phyloP scores from a whole-genome alignment of 768 basidiomycete species.

The Collybiopsis confluens region DNA sequence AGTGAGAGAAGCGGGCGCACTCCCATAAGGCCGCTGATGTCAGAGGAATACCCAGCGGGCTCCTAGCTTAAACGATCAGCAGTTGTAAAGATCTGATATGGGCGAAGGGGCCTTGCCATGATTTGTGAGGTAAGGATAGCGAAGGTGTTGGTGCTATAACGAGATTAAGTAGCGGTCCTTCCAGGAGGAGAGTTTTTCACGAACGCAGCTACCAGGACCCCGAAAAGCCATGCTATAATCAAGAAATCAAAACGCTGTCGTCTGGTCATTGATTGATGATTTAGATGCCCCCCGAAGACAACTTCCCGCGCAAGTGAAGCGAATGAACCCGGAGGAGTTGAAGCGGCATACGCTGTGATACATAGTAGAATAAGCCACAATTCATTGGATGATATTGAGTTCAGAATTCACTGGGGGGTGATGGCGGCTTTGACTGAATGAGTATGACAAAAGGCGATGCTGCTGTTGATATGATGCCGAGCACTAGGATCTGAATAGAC shows the following conservation, averaged over 20 bases:
- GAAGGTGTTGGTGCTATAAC: conserved; percentile 54
- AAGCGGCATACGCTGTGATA: conserved; percentile 66
- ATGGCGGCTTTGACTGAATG: conserved; percentile 59
- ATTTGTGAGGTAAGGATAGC: conserved; percentile 64
- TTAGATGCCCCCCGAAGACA: conserved; percentile 45
- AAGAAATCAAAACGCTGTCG: conserved; percentile 70
- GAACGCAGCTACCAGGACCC: conserved; percentile 59
- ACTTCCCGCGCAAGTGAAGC: conserved; percentile 37
- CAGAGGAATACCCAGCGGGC: conserved; percentile 68
- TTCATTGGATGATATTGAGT: too few relatives aligned
- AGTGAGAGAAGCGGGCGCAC: conserved; percentile 19
- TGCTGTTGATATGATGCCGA: conserved; percentile 68
- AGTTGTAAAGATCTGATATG: background rate
- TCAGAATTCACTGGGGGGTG: conserved; percentile 62
- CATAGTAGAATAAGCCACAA: too few relatives aligned
- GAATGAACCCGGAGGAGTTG: conserved; percentile 53
- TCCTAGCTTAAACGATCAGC: conserved; percentile 32
- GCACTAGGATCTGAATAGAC: conserved; percentile 53
- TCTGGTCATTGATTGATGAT: conserved; percentile 52
- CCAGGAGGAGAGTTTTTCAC: conserved; percentile 17
- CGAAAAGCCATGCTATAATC: conserved; percentile 58
- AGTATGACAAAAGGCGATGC: conserved; percentile 55
- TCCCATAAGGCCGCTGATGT: conserved; percentile 67
- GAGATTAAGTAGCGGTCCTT: background rate
- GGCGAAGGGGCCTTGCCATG: conserved; percentile 42